Conservation (phyloP, 169 alveolate species). For the Plasmodium gallinaceum region DNA sequence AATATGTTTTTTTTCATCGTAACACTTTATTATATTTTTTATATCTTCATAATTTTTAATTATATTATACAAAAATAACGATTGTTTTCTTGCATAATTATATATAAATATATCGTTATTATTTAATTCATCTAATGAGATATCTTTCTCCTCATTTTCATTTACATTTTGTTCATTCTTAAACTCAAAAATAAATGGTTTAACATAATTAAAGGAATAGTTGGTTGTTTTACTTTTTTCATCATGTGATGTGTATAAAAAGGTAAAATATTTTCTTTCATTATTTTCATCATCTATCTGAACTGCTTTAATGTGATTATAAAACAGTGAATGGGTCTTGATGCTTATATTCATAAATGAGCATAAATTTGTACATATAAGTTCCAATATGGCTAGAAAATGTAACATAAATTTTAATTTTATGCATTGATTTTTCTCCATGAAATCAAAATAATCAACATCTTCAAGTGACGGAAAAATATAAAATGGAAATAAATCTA, state of each 20-base stretch:
- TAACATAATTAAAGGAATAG: slow-evolving; percentile 33
- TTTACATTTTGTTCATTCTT: neutral
- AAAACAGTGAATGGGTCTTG: slow-evolving; percentile 15
- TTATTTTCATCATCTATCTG: slow-evolving; percentile 29
- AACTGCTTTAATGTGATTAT: slow-evolving; percentile 32
- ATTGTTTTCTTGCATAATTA: slow-evolving; percentile 50
- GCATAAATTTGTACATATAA: slow-evolving; percentile 35
- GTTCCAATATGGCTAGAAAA: slow-evolving; percentile 44
- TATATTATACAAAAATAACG: slow-evolving; percentile 36
- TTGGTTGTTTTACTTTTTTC: neutral
- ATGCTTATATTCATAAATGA: slow-evolving; percentile 17
- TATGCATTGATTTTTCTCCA: slow-evolving; percentile 30
- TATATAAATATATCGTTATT: slow-evolving; percentile 48
- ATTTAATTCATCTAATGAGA: neutral
- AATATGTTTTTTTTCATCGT: slow-evolving; percentile 21
- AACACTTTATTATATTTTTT: slow-evolving; percentile 5
- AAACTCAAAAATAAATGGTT: slow-evolving; percentile 48
- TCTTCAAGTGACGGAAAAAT: slow-evolving; percentile 33
- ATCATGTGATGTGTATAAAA: slow-evolving; percentile 27
- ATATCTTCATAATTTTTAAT: slow-evolving; percentile 37
- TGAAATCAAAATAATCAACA: slow-evolving; percentile 18
- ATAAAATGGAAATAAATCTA: slow-evolving; percentile 32
- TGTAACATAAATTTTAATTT: slow-evolving; percentile 53
- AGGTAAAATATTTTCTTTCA: slow-evolving; percentile 27
- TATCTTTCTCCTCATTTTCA: neutral